Base-by-base conservation (phyloP, 108 stramenopile genomes). In the Nitzschia sp. region DNA sequence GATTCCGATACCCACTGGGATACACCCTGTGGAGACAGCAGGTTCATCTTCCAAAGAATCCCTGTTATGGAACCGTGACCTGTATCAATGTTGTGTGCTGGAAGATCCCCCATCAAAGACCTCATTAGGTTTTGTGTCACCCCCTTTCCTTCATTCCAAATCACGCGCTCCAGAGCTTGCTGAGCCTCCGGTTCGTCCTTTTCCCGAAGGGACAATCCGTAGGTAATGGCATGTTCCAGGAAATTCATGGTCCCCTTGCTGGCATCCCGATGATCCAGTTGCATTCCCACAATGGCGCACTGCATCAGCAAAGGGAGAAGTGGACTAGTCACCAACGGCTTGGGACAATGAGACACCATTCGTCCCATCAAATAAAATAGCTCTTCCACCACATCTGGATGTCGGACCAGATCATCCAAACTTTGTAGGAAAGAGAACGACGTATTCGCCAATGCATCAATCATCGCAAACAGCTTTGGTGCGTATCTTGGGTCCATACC, bases 321-420 rank as follows among this genome's bases (percentile, higher is more conserved):
- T 17, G 83, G 80, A 66, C 79, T 85, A 43, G 59, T 64, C 0
- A 93, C 72, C 41, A 97, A 69, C 37, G 79, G 85, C 10, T 80
- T 85, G 6, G 96, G 94, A 63, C 94, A 96, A 66, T 87, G 57
- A 41, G 68, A 64, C 19, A 94, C 72, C 81, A 95, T 90, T 8
- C 94, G 84, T 7, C 87, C 88, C 63, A 89, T 86, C 63, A 96
- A 75, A 74, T 92, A 97, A 71, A 95, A 97, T 40, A 94, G 89
- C 74, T 97, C 97, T 68, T 97, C 97, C 15, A 97, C 95, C 34
- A 97, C 88, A 79, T 97, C 97, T 12, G 97, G 97, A 67, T 95
- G 84, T n/a, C 77, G 70, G 5, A 78, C 89, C 59, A 95, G 82
- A 67, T 91, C 93, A 21, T 90, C 84, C n/a, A 79, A 50, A 20